Percentiles rank a stretch among this genome's conserved stretches.
Evolutionary conservation across 1,139 yeast species (phyloP).

Genomic region (Hanseniaspora sp.): DNA sequence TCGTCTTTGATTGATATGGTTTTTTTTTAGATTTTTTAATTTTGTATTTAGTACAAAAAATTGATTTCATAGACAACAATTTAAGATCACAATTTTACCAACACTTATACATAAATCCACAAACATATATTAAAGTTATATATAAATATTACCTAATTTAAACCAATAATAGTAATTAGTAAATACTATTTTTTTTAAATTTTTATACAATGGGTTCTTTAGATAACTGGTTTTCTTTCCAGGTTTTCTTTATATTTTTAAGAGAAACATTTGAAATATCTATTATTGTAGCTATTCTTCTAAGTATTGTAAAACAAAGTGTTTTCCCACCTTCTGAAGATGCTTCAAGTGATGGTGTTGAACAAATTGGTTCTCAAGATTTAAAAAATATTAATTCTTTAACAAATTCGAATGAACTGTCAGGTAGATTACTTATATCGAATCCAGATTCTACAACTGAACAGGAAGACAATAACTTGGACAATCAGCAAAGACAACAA

Average conservation of each 20-base stretch:
- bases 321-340: constrained; percentile 27
- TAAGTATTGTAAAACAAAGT: constrained; percentile 76
- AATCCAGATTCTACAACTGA: neutral
- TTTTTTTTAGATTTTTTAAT: no score
- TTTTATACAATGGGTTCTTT: constrained; percentile 29
- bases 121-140: no score
- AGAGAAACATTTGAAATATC: constrained; percentile 88
- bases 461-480: neutral
- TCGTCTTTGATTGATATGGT: no score
- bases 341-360: neutral
- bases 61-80: no score
- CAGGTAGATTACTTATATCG: neutral
- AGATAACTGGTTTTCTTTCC: constrained; percentile 32
- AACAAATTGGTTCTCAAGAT: neutral
- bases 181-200: no score
- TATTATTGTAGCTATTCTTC: constrained; percentile 74
- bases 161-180: no score
- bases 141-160: no score
- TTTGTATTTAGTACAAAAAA: no score
- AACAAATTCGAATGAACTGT: neutral
- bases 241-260: constrained; percentile 69
- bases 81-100: no score
- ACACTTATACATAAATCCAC: no score
- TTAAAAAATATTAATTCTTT: neutral
- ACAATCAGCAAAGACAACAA: constrained; percentile 21